Evolutionary conservation across 805 yeast genomes (phyloP).

Genomic region (Zygotorulaspora sp.): DNA sequence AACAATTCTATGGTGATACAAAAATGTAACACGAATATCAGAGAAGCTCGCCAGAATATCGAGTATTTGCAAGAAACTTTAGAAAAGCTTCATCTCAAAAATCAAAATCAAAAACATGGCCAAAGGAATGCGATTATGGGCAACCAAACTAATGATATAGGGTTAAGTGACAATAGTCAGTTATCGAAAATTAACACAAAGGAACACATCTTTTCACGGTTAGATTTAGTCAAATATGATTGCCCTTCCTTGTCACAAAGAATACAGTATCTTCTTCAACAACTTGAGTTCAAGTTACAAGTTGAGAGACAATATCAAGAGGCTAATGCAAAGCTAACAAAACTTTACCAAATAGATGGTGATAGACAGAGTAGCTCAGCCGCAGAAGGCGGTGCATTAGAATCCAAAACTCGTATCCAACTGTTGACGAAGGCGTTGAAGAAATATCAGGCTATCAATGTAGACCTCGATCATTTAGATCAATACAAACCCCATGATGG

Average conservation of each 20-base stretch:
- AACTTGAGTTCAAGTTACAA: conserved; percentile 86
- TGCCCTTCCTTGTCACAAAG: conserved; percentile 93
- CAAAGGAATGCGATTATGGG: not conserved
- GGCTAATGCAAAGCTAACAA: conserved; percentile 85
- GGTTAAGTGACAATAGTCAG: conserved; percentile 23
- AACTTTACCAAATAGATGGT: conserved; percentile 84
- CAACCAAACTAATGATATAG: conserved; percentile 1
- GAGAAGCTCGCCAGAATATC: conserved; percentile 88
- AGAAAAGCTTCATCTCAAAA: conserved; percentile 45
- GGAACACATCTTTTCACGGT: conserved; percentile 49
- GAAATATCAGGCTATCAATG: conserved; percentile 84
- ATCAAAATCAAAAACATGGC: conserved; percentile 4
- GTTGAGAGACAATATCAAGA: conserved; percentile 91
- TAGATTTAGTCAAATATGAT: conserved; percentile 85
- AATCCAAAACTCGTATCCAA: conserved; percentile 80
- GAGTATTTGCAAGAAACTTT: conserved; percentile 80
- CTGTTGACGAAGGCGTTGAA: conserved; percentile 77
- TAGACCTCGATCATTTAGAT: conserved; percentile 54
- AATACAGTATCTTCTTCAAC: conserved; percentile 93
- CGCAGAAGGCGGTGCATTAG: conserved; percentile 82
- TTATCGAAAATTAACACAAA: conserved; percentile 39
- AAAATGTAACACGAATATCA: conserved; percentile 81
- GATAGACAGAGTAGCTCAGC: conserved; percentile 80
- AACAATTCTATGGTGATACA: conserved; percentile 78
- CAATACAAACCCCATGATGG: conserved; percentile 58